These are phyloP conservation scores for Prunus mume DNA, from an alignment of 306 rosid species.

Conservation along the genomic window DNA sequence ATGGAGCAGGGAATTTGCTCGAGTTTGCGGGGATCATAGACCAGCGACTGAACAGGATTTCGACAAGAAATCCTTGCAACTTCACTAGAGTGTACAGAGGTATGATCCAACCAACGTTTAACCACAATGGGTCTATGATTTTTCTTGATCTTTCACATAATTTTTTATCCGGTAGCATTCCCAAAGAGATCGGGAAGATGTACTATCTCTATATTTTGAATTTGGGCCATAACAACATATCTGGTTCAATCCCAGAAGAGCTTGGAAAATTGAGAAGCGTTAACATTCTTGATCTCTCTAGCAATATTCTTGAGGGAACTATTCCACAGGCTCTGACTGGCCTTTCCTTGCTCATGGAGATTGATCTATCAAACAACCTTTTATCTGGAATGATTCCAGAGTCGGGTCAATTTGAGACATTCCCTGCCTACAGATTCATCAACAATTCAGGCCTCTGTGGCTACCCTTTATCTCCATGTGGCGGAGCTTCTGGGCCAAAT, in stretches of 20 bases:
- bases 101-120: constrained; percentile 64
- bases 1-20: constrained; percentile 93
- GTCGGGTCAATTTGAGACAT: constrained; percentile 72
- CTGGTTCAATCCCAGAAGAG: constrained; percentile 78
- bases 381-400: constrained; percentile 69
- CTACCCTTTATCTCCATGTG: constrained; percentile 65
- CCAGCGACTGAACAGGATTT: constrained; percentile 55
- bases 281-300: constrained; percentile 87
- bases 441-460: constrained; percentile 93
- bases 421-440: constrained; percentile 45
- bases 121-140: constrained; percentile 76
- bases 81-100: constrained; percentile 92
- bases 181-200: constrained; percentile 73
- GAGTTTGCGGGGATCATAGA: constrained; percentile 80
- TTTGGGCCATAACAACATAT: constrained; percentile 71
- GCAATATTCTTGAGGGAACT: constrained; percentile 58
- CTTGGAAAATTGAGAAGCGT: constrained; percentile 56
- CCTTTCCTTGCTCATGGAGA: constrained; percentile 64
- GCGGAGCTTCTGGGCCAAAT: constrained; percentile 4
- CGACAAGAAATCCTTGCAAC: constrained; percentile 82
- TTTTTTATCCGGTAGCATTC: constrained; percentile 66
- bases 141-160: constrained; percentile 85
- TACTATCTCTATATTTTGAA: constrained; percentile 59
- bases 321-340: constrained; percentile 62
- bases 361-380: constrained; percentile 68